Percentiles rank a stretch among this genome's conserved stretches.
These are phyloP conservation scores for Verticillium nonalfalfae DNA, from an alignment of 2,329 filamentous ascomycete species.

Conservation along the genomic window DNA sequence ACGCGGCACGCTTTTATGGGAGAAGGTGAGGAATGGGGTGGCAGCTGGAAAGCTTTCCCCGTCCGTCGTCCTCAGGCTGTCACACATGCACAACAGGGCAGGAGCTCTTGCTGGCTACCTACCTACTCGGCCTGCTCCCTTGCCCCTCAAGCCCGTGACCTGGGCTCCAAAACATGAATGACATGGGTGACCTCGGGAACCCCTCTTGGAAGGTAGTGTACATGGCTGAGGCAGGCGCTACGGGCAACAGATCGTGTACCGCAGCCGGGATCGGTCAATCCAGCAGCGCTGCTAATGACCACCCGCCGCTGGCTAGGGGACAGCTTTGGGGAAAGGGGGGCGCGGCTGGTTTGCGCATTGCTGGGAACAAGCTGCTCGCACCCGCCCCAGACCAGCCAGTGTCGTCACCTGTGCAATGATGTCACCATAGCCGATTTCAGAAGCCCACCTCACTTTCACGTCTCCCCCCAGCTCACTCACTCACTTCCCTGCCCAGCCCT, in stretches of 20 bases:
- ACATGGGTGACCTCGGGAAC: neutral
- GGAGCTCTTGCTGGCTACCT: neutral
- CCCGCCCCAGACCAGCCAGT: conserved; percentile 8
- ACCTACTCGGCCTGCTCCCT: neutral
- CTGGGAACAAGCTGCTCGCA: neutral
- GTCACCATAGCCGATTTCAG: conserved; percentile 23
- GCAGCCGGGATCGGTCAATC: neutral
- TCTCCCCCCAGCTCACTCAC: neutral
- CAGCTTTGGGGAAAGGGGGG: neutral
- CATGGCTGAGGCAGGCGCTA: neutral
- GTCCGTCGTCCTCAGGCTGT: neutral
- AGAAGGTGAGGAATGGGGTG: neutral
- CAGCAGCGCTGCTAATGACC: neutral
- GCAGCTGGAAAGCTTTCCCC: neutral
- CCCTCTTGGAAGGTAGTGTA: neutral
- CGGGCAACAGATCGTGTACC: neutral
- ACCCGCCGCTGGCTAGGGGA: neutral
- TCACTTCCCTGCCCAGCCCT: neutral
- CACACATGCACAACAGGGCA: neutral
- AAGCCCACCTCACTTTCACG: neutral
- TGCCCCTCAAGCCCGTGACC: neutral
- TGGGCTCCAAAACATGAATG: neutral
- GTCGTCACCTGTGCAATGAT: conserved; percentile 32
- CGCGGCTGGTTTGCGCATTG: neutral
- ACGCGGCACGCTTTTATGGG: conserved; percentile 10